A percentile compares a stretch with the other conserved stretches of the same genome.
These are phyloP conservation scores for Solanum paucissectum DNA, from an alignment of 257 asterid genomes.

Conservation along the genomic window DNA sequence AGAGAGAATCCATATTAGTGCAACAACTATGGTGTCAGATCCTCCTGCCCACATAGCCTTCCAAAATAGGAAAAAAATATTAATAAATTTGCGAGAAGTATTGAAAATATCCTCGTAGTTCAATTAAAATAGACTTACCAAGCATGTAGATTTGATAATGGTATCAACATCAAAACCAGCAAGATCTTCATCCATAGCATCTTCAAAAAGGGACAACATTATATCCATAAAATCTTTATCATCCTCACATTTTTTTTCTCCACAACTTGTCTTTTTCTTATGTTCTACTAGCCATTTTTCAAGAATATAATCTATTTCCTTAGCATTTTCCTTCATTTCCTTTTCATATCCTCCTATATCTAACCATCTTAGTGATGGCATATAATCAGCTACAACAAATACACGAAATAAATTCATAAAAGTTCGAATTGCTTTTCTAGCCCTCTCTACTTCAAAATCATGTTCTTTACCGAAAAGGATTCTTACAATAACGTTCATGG, in stretches of 20 bases:
- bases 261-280: neutral
- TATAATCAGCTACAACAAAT: neutral
- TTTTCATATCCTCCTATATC: conserved; percentile 22
- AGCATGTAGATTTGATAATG: neutral
- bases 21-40: conserved; percentile 11
- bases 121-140: neutral
- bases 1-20: conserved; percentile 29
- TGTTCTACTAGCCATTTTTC: conserved; percentile 25
- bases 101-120: too few relatives aligned
- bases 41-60: conserved; percentile 13
- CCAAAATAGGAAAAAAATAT: too few relatives aligned
- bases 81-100: too few relatives aligned
- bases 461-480: conserved; percentile 14
- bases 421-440: conserved; percentile 7
- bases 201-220: neutral
- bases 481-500: conserved; percentile 1
- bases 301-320: conserved; percentile 12
- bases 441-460: neutral
- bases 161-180: neutral
- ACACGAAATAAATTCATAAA: neutral
- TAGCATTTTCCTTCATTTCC: conserved; percentile 12
- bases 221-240: conserved; percentile 18
- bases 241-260: neutral
- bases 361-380: conserved; percentile 17
- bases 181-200: neutral